A percentile compares a stretch with the other conserved stretches of the same genome.
Conservation (phyloP, 106 monocot species). For the Vanilla planifolia region DNA sequence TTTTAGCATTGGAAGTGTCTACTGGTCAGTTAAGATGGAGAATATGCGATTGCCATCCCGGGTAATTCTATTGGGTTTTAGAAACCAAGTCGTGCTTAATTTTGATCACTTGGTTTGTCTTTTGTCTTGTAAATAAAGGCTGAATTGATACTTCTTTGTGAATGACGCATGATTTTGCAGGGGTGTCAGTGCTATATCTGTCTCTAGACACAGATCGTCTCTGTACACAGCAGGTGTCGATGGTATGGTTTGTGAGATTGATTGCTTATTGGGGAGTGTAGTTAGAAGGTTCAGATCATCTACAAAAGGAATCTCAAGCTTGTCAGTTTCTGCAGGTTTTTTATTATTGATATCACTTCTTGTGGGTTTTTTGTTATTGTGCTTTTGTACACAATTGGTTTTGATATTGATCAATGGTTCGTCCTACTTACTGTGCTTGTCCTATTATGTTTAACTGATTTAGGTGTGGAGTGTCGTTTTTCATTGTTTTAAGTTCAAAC, state of each 20-base stretch:
- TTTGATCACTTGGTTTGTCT: neutral
- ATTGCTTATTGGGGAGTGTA: slow-evolving; percentile 47
- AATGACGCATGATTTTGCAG: slow-evolving; percentile 24
- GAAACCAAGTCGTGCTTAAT: neutral
- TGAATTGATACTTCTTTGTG: neutral
- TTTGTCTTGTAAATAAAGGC: neutral
- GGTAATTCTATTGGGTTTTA: slow-evolving; percentile 32
- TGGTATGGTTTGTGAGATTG: slow-evolving; percentile 84
- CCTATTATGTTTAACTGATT: too few species aligned
- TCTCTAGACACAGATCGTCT: slow-evolving; percentile 25
- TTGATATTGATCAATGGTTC: too few species aligned
- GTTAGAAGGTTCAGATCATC: slow-evolving; percentile 55
- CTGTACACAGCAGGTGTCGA: slow-evolving; percentile 76
- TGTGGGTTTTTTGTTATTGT: neutral
- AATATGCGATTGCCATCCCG: slow-evolving; percentile 75
- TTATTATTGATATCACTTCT: too few species aligned
- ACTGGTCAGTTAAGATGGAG: slow-evolving; percentile 73
- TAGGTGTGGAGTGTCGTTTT: too few species aligned
- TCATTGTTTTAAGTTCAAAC: too few species aligned
- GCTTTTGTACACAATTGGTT: neutral
- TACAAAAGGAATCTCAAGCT: slow-evolving; percentile 60
- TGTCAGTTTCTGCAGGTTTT: slow-evolving; percentile 82
- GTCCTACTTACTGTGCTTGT: too few species aligned
- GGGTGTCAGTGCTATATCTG: slow-evolving; percentile 76
- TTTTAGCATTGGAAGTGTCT: slow-evolving; percentile 73